phyloP scores from a whole-genome alignment of 352 stramenopile genomes.

The Peronospora farinosa region DNA sequence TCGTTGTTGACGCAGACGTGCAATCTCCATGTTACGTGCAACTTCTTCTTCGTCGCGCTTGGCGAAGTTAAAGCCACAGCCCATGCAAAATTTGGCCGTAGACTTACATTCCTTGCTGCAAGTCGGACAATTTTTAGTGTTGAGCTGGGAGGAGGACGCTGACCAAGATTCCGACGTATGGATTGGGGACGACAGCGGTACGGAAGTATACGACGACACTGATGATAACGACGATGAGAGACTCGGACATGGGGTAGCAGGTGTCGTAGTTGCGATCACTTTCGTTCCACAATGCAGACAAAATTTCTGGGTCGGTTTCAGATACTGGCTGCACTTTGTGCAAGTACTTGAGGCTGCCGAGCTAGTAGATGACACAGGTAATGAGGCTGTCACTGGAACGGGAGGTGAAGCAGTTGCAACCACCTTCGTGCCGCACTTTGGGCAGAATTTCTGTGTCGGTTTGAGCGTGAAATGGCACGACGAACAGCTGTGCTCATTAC shows the following conservation, averaged over 20 bases:
- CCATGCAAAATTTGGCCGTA: slow-evolving; percentile 74
- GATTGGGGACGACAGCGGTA: slow-evolving; percentile 54
- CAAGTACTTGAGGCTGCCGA: slow-evolving; percentile 29
- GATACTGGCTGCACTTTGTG: slow-evolving; percentile 35
- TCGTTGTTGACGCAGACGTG: slow-evolving; percentile 43
- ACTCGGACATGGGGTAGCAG: slow-evolving; percentile 18
- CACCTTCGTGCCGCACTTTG: slow-evolving; percentile 51
- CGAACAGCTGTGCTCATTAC: slow-evolving; percentile 27
- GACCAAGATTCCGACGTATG: slow-evolving; percentile 38
- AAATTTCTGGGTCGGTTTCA: slow-evolving; percentile 69
- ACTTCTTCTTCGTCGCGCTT: slow-evolving; percentile 75
- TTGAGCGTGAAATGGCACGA: slow-evolving; percentile 50
- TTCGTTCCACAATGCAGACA: slow-evolving; percentile 75
- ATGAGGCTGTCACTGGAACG: slow-evolving; percentile 12
- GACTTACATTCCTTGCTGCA: slow-evolving; percentile 73
- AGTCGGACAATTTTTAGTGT: slow-evolving; percentile 52
- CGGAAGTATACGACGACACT: slow-evolving; percentile 32
- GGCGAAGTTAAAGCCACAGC: slow-evolving; percentile 75
- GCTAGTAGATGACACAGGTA: slow-evolving; percentile 26
- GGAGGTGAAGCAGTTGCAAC: slow-evolving; percentile 11
- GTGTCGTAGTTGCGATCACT: slow-evolving; percentile 13
- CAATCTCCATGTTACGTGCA: slow-evolving; percentile 60
- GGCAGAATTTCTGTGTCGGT: slow-evolving; percentile 74
- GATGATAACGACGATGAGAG: slow-evolving; percentile 21
- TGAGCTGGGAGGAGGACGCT: slow-evolving; percentile 27